A percentile compares a stretch with the other conserved stretches of the same genome.
phyloP scores from a whole-genome alignment of 1,139 yeast species.

The Tardiomyces blankii region DNA sequence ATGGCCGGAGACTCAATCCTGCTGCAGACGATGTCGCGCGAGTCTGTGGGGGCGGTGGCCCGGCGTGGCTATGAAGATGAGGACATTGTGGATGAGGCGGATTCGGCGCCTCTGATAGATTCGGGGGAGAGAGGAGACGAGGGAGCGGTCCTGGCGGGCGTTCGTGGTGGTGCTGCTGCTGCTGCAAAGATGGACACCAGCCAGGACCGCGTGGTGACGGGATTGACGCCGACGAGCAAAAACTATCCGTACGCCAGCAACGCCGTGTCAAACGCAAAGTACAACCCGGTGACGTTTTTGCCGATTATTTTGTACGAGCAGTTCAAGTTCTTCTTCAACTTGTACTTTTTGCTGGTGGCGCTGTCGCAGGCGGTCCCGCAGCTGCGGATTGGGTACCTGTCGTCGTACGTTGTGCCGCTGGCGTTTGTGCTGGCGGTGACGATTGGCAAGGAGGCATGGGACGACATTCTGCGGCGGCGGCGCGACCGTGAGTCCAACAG shows the following conservation, averaged over 20 bases:
- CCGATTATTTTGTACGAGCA: conserved; percentile 90
- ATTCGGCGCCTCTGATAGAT: conserved; percentile 8
- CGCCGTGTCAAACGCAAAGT: conserved; percentile 89
- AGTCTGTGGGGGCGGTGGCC: neutral
- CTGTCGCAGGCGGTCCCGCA: conserved; percentile 89
- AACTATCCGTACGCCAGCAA: conserved; percentile 48
- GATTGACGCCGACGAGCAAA: conserved; percentile 5
- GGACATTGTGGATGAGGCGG: conserved; percentile 1
- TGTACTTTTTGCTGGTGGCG: conserved; percentile 87
- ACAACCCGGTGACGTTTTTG: conserved; percentile 76
- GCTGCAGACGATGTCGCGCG: neutral
- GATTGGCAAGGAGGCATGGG: conserved; percentile 91
- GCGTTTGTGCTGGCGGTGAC: conserved; percentile 89
- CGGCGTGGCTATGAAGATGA: neutral
- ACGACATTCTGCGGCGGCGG: conserved; percentile 81
- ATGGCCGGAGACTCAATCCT: neutral
- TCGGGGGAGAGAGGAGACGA: neutral
- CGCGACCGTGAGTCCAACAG: conserved; percentile 84
- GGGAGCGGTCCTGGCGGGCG: conserved; percentile 3
- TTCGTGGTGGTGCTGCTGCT: neutral
- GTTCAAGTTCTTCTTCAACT: conserved; percentile 90
- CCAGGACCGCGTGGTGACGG: conserved; percentile 8
- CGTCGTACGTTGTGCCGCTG: conserved; percentile 87
- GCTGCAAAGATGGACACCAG: neutral
- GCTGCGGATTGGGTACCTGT: conserved; percentile 81